Conservation (phyloP, 2,329 filamentous ascomycete species). For the Pseudogymnoascus pannorum region DNA sequence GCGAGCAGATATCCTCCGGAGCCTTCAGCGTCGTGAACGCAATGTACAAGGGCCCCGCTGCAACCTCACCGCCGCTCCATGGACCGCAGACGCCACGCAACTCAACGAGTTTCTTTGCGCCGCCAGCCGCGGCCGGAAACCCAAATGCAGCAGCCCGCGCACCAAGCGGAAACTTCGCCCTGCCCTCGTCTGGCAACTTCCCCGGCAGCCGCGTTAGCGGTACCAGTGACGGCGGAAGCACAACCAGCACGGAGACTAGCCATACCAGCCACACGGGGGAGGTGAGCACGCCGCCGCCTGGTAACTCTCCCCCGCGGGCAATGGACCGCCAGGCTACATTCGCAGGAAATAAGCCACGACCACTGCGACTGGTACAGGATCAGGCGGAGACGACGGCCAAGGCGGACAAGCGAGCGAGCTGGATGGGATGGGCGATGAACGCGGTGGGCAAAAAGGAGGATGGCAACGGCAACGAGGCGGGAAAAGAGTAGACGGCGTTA, state of each 20-base stretch:
- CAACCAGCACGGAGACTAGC: constrained; percentile 52
- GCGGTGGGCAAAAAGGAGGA: constrained; percentile 27
- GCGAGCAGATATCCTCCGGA: constrained; percentile 50
- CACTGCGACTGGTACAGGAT: constrained; percentile 81
- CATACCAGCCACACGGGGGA: constrained; percentile 58
- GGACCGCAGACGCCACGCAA: constrained; percentile 47
- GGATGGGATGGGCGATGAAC: constrained; percentile 50
- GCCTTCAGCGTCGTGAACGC: constrained; percentile 74
- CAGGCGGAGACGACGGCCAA: constrained; percentile 45
- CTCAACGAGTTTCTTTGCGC: constrained; percentile 57
- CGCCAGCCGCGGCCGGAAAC: constrained; percentile 42
- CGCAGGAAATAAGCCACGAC: constrained; percentile 69
- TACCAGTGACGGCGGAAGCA: constrained; percentile 20
- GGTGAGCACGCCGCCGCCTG: constrained; percentile 44
- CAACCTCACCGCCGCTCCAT: constrained; percentile 49
- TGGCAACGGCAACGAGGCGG: background rate
- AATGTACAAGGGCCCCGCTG: constrained; percentile 74
- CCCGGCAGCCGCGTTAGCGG: constrained; percentile 52
- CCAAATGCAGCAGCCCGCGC: constrained; percentile 45
- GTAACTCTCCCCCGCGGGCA: constrained; percentile 46
- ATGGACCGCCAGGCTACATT: constrained; percentile 49
- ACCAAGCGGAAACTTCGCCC: constrained; percentile 41
- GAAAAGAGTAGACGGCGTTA: constrained; percentile 10
- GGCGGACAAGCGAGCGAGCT: constrained; percentile 53
- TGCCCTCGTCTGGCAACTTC: constrained; percentile 52